Conservation (phyloP, 331 rosid species). For the Rosa hybrid region DNA sequence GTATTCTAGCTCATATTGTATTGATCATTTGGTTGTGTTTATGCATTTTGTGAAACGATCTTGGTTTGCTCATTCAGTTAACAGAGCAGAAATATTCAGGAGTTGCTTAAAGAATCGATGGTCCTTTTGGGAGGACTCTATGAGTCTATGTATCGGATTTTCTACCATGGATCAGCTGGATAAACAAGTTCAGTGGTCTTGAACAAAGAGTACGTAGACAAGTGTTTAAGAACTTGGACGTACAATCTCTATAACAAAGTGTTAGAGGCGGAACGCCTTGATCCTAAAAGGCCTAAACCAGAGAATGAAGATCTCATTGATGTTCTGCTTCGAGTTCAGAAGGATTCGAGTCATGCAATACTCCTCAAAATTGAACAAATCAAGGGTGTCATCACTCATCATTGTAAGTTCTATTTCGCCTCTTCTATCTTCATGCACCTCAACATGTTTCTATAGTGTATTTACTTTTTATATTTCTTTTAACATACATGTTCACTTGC, state of each 20-base stretch:
- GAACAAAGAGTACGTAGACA: slow-evolving; percentile 28
- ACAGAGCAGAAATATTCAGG: slow-evolving; percentile 11
- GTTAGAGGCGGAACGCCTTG: slow-evolving; percentile 39
- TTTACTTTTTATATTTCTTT: neutral
- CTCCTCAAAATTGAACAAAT: slow-evolving; percentile 29
- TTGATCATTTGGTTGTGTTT: no score
- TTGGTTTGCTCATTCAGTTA: no score
- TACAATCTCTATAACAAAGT: slow-evolving; percentile 26
- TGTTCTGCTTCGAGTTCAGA: slow-evolving; percentile 39
- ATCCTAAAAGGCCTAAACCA: slow-evolving; percentile 2
- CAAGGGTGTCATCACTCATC: slow-evolving; percentile 40
- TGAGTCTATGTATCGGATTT: slow-evolving; percentile 26
- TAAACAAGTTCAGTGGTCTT: slow-evolving; percentile 41
- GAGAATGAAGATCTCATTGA: slow-evolving; percentile 47
- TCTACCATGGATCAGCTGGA: slow-evolving; percentile 41
- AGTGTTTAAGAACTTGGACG: slow-evolving; percentile 32
- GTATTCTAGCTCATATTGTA: no score
- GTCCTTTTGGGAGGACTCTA: slow-evolving; percentile 34
- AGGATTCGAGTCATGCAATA: slow-evolving; percentile 28
- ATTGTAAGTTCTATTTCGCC: slow-evolving; percentile 15
- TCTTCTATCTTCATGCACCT: neutral
- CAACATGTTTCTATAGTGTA: neutral
- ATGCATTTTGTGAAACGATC: no score
- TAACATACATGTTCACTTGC: neutral
- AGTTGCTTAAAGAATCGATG: slow-evolving; percentile 31